Evolutionary conservation across 768 basidiomycete species (phyloP).

Genomic region (Leccinum subgranulosum): DNA sequence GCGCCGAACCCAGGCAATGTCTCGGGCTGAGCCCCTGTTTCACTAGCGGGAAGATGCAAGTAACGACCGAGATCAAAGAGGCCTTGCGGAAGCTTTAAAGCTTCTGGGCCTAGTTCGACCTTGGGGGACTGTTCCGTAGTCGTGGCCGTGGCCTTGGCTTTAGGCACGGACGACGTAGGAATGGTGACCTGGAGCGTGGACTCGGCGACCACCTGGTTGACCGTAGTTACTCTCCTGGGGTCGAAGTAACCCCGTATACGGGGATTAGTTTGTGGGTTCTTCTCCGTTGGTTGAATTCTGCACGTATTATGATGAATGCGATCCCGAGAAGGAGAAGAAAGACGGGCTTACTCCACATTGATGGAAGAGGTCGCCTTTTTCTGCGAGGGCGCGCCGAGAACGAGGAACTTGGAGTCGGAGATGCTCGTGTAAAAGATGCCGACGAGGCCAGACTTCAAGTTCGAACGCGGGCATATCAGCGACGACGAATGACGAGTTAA

Average conservation of each 20-base stretch:
- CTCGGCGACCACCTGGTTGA: constrained; percentile 36
- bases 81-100: constrained; percentile 5
- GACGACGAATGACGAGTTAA: neutral
- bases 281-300: constrained; percentile 32
- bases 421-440: constrained; percentile 38
- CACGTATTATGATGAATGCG: neutral
- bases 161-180: constrained; percentile 20
- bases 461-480: neutral
- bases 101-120: constrained; percentile 20
- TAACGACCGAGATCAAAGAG: constrained; percentile 4
- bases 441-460: constrained; percentile 26
- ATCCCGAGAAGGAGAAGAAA: neutral
- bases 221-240: constrained; percentile 28
- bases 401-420: constrained; percentile 31
- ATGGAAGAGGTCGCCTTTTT: constrained; percentile 34
- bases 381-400: constrained; percentile 34
- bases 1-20: constrained; percentile 25
- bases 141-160: neutral
- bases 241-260: constrained; percentile 32
- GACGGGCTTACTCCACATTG: constrained; percentile 35
- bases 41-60: constrained; percentile 11
- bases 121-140: constrained; percentile 10
- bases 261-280: constrained; percentile 13
- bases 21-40: constrained; percentile 22
- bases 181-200: constrained; percentile 21